A percentile compares a stretch with the other conserved stretches of the same genome.
These are phyloP conservation scores for Aspergillus aculeatinus DNA, from an alignment of 2,329 filamentous ascomycete genomes.

Conservation along the genomic window DNA sequence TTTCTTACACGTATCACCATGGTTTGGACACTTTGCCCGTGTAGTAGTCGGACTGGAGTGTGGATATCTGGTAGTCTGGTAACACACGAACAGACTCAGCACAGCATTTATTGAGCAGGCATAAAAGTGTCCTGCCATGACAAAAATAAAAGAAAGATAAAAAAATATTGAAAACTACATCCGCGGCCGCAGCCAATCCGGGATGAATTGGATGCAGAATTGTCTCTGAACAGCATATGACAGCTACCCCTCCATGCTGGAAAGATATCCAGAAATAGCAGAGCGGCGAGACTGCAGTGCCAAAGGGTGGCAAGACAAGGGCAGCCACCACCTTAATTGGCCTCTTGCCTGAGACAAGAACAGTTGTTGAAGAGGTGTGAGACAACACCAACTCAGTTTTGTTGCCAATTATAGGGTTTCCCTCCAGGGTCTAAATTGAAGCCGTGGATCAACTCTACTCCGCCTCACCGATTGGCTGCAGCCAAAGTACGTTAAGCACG, in stretches of 20 bases:
- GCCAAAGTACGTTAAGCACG: slow-evolving; percentile 7
- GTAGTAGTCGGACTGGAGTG: neutral
- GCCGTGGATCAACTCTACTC: slow-evolving; percentile 11
- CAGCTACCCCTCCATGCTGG: slow-evolving; percentile 9
- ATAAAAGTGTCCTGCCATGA: neutral
- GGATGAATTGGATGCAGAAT: neutral
- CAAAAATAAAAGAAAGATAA: slow-evolving; percentile 6
- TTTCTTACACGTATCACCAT: neutral
- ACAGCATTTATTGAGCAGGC: neutral
- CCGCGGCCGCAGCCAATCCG: neutral
- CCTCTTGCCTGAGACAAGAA: neutral
- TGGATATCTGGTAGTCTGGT: too few species aligned
- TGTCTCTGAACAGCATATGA: slow-evolving; percentile 4
- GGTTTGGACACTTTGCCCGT: neutral
- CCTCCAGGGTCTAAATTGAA: slow-evolving; percentile 15
- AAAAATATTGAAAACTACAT: too few species aligned
- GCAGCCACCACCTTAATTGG: neutral
- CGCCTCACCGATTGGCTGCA: slow-evolving; percentile 13
- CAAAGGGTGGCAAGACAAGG: slow-evolving; percentile 2
- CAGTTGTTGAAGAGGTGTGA: slow-evolving; percentile 14
- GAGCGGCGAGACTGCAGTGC: neutral
- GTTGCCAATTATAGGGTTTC: slow-evolving; percentile 24
- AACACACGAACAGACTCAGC: neutral
- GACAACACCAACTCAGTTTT: slow-evolving; percentile 16
- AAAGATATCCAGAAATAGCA: neutral